Percentiles rank a stretch among this genome's conserved stretches.
These are phyloP conservation scores for Beta corolliflora DNA, from an alignment of 179 eudicot genomes.

Conservation along the genomic window DNA sequence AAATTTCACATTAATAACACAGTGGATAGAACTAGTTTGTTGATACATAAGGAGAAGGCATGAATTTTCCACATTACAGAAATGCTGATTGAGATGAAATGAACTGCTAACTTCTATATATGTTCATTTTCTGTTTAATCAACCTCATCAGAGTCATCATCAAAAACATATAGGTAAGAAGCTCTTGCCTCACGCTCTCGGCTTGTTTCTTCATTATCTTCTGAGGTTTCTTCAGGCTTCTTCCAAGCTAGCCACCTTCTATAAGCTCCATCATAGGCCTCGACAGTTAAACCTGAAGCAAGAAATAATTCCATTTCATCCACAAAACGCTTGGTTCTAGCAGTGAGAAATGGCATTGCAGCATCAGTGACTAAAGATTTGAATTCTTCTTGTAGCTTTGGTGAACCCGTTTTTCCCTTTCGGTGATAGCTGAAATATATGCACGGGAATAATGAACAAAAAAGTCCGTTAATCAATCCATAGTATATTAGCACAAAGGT, in stretches of 20 bases:
- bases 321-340: constrained; percentile 72
- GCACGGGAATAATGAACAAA: not conserved
- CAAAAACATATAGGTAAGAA: constrained; percentile 54
- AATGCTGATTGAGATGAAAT: not conserved
- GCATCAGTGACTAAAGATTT: constrained; percentile 55
- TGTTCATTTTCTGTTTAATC: constrained; percentile 17
- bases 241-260: constrained; percentile 55
- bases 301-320: constrained; percentile 71
- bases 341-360: constrained; percentile 66
- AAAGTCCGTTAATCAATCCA: not conserved
- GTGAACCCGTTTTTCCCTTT: constrained; percentile 27
- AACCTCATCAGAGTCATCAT: constrained; percentile 53
- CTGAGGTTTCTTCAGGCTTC: constrained; percentile 34
- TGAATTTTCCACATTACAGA: not conserved
- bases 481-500: not conserved
- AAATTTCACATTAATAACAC: not conserved
- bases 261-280: constrained; percentile 73
- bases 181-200: constrained; percentile 29
- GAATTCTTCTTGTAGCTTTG: constrained; percentile 56
- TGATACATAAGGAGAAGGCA: not conserved
- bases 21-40: not conserved
- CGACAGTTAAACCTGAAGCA: constrained; percentile 71
- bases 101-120: not conserved
- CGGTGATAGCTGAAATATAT: constrained; percentile 45
- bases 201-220: constrained; percentile 35